A percentile compares a stretch with the other conserved stretches of the same genome.
Evolutionary conservation across 768 basidiomycete species (phyloP).

Genomic region (Russula sp.): DNA sequence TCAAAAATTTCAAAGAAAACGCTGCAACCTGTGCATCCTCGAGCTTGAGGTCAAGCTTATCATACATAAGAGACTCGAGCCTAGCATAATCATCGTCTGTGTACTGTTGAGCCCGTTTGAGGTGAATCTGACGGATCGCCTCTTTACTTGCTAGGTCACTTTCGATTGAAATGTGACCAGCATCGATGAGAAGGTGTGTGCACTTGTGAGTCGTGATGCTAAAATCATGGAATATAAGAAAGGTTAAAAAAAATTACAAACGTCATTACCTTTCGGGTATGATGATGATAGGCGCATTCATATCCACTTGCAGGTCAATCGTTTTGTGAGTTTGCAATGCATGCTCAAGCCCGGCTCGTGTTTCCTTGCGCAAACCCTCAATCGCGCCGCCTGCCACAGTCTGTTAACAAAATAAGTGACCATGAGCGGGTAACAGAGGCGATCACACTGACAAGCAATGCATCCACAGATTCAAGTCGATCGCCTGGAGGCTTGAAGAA

Average conservation of each 20-base stretch:
- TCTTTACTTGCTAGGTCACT: slow-evolving; percentile 85
- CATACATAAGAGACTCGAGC: slow-evolving; percentile 93
- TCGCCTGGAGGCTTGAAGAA: slow-evolving; percentile 94
- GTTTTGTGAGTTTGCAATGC: slow-evolving; percentile 93
- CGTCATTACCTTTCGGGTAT: slow-evolving; percentile 78
- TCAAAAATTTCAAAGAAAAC: not conserved
- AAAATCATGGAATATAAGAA: slow-evolving; percentile 5
- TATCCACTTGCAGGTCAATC: slow-evolving; percentile 89
- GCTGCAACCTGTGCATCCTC: slow-evolving; percentile 77
- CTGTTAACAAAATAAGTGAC: slow-evolving; percentile 32
- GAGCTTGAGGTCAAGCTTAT: slow-evolving; percentile 74
- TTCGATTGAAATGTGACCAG: slow-evolving; percentile 91
- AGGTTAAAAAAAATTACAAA: not conserved
- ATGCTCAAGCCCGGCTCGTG: slow-evolving; percentile 87
- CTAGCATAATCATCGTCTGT: slow-evolving; percentile 78
- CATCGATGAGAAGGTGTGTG: slow-evolving; percentile 87
- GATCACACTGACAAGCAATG: slow-evolving; percentile 58
- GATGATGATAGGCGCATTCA: slow-evolving; percentile 96
- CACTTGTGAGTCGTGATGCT: slow-evolving; percentile 73
- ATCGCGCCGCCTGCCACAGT: slow-evolving; percentile 88
- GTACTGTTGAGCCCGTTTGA: slow-evolving; percentile 80
- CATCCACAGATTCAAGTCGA: slow-evolving; percentile 92
- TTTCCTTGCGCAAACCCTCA: slow-evolving; percentile 90
- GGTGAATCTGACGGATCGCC: slow-evolving; percentile 65
- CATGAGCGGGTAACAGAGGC: not conserved